These are phyloP conservation scores for Spencermartinsiella europaea DNA, from an alignment of 805 yeast genomes.

Conservation along the genomic window DNA sequence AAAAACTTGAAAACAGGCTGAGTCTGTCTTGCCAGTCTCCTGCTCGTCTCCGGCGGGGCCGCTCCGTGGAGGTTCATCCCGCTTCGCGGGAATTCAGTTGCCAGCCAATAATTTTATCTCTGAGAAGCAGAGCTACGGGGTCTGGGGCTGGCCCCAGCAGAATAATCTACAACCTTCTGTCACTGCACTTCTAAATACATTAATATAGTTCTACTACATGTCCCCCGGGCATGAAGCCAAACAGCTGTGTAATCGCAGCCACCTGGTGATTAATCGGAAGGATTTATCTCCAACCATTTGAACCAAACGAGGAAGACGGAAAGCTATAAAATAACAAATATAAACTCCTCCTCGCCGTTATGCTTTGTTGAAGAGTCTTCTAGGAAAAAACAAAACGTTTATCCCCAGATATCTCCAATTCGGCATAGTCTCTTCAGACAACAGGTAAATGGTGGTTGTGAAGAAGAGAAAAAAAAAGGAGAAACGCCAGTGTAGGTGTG, in stretches of 20 bases:
- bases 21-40: too few species aligned
- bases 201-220: too few species aligned
- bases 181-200: too few species aligned
- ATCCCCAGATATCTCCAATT: not conserved
- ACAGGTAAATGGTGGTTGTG: not conserved
- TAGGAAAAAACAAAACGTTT: not conserved
- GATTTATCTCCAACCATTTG: conserved; percentile 4
- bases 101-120: too few species aligned
- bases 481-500: too few species aligned
- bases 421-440: not conserved
- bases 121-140: too few species aligned
- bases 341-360: not conserved
- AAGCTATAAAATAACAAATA: not conserved
- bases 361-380: not conserved
- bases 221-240: conserved; percentile 20
- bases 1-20: too few species aligned
- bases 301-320: not conserved
- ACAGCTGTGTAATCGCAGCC: conserved; percentile 2
- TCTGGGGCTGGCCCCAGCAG: too few species aligned
- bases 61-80: too few species aligned
- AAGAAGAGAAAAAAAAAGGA: not conserved
- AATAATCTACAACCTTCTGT: too few species aligned
- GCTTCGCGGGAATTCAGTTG: too few species aligned
- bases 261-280: conserved; percentile 17
- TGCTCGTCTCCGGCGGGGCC: too few species aligned